Percentiles rank a stretch among this genome's conserved stretches.
These are phyloP conservation scores for Nothophoma quercina DNA, from an alignment of 2,329 filamentous ascomycete genomes.

Conservation along the genomic window DNA sequence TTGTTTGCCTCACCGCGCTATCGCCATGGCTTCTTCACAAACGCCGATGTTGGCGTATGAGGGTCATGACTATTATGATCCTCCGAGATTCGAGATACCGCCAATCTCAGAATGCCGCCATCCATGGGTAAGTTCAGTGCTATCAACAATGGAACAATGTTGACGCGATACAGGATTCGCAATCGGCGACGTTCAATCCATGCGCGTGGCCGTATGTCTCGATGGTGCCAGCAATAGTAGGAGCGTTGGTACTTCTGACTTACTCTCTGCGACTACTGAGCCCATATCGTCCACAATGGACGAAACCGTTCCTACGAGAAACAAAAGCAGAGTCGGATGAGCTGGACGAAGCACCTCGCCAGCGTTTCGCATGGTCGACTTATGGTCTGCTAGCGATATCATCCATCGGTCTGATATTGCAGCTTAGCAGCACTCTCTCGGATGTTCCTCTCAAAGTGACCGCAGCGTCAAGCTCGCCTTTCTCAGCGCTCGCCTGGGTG, in stretches of 20 bases:
- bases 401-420: conserved; percentile 35
- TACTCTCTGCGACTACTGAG: conserved; percentile 44
- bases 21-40: conserved; percentile 36
- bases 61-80: not conserved
- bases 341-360: conserved; percentile 38
- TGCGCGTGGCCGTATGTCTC: conserved; percentile 53
- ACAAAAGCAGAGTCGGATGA: conserved; percentile 37
- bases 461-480: conserved; percentile 33
- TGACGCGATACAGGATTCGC: conserved; percentile 40
- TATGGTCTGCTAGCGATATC: conserved; percentile 36
- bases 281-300: conserved; percentile 59
- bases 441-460: conserved; percentile 23
- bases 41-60: conserved; percentile 27
- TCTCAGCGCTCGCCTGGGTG: conserved; percentile 48
- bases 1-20: conserved; percentile 9
- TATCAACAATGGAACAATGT: not conserved
- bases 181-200: conserved; percentile 49
- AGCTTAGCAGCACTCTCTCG: conserved; percentile 23
- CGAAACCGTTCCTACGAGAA: conserved; percentile 57
- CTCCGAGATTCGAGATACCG: conserved; percentile 15
- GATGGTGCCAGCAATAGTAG: conserved; percentile 48
- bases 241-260: conserved; percentile 46
- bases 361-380: conserved; percentile 37
- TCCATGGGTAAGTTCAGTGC: conserved; percentile 34
- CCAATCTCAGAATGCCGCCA: conserved; percentile 35